phyloP scores from a whole-genome alignment of 495 filamentous ascomycete genomes.

The Ramalina intermedia region DNA sequence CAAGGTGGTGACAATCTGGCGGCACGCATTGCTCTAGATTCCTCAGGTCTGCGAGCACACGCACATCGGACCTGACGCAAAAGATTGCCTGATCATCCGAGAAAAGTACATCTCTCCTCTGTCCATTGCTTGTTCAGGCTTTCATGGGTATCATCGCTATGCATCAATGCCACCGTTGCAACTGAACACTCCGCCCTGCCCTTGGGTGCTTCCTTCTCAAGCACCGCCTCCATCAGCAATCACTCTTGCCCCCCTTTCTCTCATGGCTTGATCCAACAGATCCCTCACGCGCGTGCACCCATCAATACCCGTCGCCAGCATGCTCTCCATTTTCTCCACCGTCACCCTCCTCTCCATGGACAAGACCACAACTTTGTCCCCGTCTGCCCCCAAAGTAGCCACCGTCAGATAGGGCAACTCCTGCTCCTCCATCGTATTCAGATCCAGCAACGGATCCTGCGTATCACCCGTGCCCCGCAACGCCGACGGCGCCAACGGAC shows the following conservation, averaged over 20 bases:
- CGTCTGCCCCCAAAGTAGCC: slow-evolving; percentile 49
- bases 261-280: slow-evolving; percentile 57
- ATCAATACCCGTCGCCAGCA: slow-evolving; percentile 83
- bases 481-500: slow-evolving; percentile 45
- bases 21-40: no score
- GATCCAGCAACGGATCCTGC: slow-evolving; percentile 76
- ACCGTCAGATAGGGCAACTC: slow-evolving; percentile 84
- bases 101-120: no score
- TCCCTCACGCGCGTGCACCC: slow-evolving; percentile 76
- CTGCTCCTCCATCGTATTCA: slow-evolving; percentile 74
- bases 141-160: background rate
- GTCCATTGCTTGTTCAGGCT: background rate
- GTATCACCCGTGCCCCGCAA: slow-evolving; percentile 41
- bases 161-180: background rate
- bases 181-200: slow-evolving; percentile 34
- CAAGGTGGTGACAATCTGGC: no score
- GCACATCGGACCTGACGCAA: no score
- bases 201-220: background rate
- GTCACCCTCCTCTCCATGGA: slow-evolving; percentile 77
- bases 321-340: slow-evolving; percentile 64
- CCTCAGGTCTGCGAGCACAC: no score
- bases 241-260: slow-evolving; percentile 47
- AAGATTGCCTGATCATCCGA: no score
- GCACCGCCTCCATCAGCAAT: slow-evolving; percentile 19
- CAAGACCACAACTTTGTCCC: slow-evolving; percentile 62